Conservation (phyloP, 495 filamentous ascomycete species). For the Immersiella caudata region DNA sequence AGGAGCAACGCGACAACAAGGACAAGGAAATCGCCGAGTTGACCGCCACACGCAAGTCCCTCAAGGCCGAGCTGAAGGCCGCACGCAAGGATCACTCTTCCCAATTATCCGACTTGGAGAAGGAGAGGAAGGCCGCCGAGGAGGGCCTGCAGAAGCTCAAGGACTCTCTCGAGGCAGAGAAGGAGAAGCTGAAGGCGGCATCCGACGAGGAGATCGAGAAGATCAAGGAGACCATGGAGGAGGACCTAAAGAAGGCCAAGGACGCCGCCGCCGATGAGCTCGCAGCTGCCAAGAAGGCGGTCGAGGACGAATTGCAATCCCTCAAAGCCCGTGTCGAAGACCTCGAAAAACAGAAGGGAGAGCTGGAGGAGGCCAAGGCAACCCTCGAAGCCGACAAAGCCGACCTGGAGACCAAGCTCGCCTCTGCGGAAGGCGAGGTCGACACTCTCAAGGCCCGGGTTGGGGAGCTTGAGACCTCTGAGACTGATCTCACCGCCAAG, state of each 20-base stretch:
- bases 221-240: slow-evolving; percentile 21
- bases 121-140: slow-evolving; percentile 30
- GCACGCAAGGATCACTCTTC: slow-evolving; percentile 16
- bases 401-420: slow-evolving; percentile 34
- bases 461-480: slow-evolving; percentile 28
- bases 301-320: slow-evolving; percentile 27
- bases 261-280: slow-evolving; percentile 18
- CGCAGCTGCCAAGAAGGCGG: slow-evolving; percentile 15
- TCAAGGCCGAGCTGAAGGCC: slow-evolving; percentile 26
- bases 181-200: slow-evolving; percentile 23
- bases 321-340: slow-evolving; percentile 34
- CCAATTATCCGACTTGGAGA: slow-evolving; percentile 25
- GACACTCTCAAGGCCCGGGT: slow-evolving; percentile 28
- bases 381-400: slow-evolving; percentile 41
- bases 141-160: slow-evolving; percentile 27
- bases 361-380: slow-evolving; percentile 33
- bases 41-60: slow-evolving; percentile 29
- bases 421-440: slow-evolving; percentile 30
- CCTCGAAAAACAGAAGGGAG: slow-evolving; percentile 45
- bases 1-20: slow-evolving; percentile 41
- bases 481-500: slow-evolving; percentile 29
- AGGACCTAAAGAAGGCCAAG: slow-evolving; percentile 22
- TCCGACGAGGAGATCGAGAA: slow-evolving; percentile 33
- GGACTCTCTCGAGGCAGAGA: slow-evolving; percentile 27
- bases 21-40: slow-evolving; percentile 44